Evolutionary conservation across 345 rosid genomes (phyloP).

Genomic region (Brassica nigra): DNA sequence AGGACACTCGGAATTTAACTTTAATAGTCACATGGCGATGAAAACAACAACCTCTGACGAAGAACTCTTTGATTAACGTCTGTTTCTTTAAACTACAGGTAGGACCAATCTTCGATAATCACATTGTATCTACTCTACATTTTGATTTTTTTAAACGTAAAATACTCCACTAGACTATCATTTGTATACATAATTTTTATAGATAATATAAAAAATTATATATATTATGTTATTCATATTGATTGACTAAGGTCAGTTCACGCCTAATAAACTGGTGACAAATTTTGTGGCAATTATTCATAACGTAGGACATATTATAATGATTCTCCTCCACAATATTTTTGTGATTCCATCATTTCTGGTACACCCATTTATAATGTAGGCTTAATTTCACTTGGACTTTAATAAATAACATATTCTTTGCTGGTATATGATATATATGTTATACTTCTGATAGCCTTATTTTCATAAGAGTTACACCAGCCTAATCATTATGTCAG

Average conservation of each 20-base stretch:
- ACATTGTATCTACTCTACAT: slow-evolving; percentile 37
- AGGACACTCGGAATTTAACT: slow-evolving; percentile 18
- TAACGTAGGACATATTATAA: slow-evolving; percentile 27
- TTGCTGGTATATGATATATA: not conserved
- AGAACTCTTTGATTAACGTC: slow-evolving; percentile 37
- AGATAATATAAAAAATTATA: not conserved
- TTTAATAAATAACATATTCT: not conserved
- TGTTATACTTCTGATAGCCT: not conserved
- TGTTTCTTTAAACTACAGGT: slow-evolving; percentile 40
- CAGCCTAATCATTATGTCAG: not conserved
- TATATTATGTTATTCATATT: not conserved
- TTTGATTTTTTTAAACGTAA: not conserved
- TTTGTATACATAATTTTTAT: not conserved
- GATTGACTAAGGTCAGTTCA: slow-evolving; percentile 34
- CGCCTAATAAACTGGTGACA: slow-evolving; percentile 32
- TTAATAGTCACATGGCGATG: slow-evolving; percentile 35
- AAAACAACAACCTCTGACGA: slow-evolving; percentile 41
- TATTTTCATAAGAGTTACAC: not conserved
- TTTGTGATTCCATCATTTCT: not conserved
- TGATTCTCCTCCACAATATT: slow-evolving; percentile 5
- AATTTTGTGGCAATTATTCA: slow-evolving; percentile 29
- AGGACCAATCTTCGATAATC: slow-evolving; percentile 40
- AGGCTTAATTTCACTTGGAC: not conserved
- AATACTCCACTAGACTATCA: not conserved
- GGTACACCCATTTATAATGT: not conserved